Conservation (phyloP, 805 yeast species). For the Metschnikowia peoriensis region DNA sequence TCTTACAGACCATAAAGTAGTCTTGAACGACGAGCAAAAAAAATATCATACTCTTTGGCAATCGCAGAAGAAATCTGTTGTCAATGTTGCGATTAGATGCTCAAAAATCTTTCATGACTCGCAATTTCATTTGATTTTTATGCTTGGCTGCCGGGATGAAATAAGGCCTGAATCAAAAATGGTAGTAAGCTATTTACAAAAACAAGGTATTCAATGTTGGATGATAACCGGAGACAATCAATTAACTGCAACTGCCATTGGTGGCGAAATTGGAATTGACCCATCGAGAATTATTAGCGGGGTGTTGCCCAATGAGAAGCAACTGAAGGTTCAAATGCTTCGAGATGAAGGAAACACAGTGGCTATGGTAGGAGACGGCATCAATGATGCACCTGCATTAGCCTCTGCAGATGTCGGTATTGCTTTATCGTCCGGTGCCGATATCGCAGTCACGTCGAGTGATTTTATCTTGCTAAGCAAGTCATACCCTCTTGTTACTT, state of each 20-base stretch:
- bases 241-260: constrained; percentile 67
- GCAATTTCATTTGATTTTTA: constrained; percentile 39
- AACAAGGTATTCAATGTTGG: constrained; percentile 56
- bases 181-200: constrained; percentile 41
- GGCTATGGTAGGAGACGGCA: constrained; percentile 84
- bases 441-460: constrained; percentile 69
- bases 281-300: constrained; percentile 56
- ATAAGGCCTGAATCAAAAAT: constrained; percentile 54
- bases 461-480: constrained; percentile 67
- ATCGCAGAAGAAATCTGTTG: constrained; percentile 58
- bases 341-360: constrained; percentile 36
- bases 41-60: constrained; percentile 53
- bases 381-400: constrained; percentile 80
- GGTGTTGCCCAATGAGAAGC: constrained; percentile 73
- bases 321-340: constrained; percentile 54
- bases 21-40: constrained; percentile 33
- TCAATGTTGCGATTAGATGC: constrained; percentile 49
- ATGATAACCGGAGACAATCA: constrained; percentile 77
- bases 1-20: constrained; percentile 47
- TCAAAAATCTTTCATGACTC: constrained; percentile 24
- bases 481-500: constrained; percentile 46
- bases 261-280: constrained; percentile 55
- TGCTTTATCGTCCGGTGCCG: constrained; percentile 75
- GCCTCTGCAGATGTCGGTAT: constrained; percentile 75
- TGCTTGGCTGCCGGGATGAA: constrained; percentile 61